Evolutionary conservation across 1,139 yeast genomes (phyloP).

Genomic region (Suhomyces choctaworum): DNA sequence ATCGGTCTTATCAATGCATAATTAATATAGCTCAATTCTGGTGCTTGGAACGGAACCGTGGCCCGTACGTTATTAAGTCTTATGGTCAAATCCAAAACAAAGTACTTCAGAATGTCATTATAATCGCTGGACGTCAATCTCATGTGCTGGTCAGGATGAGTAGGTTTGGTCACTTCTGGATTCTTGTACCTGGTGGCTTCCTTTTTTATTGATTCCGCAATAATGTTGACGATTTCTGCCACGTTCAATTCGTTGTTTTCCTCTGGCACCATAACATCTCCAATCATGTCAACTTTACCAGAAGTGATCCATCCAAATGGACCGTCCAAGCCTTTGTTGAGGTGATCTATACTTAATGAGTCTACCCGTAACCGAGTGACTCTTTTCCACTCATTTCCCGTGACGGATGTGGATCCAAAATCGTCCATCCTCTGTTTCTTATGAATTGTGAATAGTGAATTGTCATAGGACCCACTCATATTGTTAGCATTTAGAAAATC

Average conservation of each 20-base stretch:
- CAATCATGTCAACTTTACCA: slow-evolving; percentile 90
- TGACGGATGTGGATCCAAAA: slow-evolving; percentile 22
- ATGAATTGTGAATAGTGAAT: slow-evolving; percentile 88
- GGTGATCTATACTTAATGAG: slow-evolving; percentile 80
- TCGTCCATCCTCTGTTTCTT: slow-evolving; percentile 63
- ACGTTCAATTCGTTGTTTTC: slow-evolving; percentile 50
- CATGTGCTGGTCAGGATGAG: slow-evolving; percentile 29
- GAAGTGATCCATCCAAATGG: slow-evolving; percentile 96
- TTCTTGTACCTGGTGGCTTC: slow-evolving; percentile 42
- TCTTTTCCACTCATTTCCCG: slow-evolving; percentile 49
- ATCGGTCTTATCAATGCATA: slow-evolving; percentile 92
- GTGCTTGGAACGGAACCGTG: slow-evolving; percentile 79
- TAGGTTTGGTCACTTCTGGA: slow-evolving; percentile 31
- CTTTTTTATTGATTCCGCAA: slow-evolving; percentile 42
- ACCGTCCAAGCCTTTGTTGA: slow-evolving; percentile 86
- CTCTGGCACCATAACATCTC: slow-evolving; percentile 81
- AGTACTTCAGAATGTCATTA: slow-evolving; percentile 50
- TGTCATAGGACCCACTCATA: slow-evolving; percentile 90
- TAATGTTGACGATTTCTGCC: slow-evolving; percentile 39
- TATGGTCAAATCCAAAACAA: slow-evolving; percentile 76
- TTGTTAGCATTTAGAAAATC: slow-evolving; percentile 83
- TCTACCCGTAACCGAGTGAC: slow-evolving; percentile 83
- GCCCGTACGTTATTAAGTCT: slow-evolving; percentile 86
- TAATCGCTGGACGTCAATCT: slow-evolving; percentile 29
- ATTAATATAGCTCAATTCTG: slow-evolving; percentile 82